Evolutionary conservation across 345 rosid genomes (phyloP), one percentile per base, ranked within the genome.

Genomic region (Zanthoxylum bungeanum): DNA sequence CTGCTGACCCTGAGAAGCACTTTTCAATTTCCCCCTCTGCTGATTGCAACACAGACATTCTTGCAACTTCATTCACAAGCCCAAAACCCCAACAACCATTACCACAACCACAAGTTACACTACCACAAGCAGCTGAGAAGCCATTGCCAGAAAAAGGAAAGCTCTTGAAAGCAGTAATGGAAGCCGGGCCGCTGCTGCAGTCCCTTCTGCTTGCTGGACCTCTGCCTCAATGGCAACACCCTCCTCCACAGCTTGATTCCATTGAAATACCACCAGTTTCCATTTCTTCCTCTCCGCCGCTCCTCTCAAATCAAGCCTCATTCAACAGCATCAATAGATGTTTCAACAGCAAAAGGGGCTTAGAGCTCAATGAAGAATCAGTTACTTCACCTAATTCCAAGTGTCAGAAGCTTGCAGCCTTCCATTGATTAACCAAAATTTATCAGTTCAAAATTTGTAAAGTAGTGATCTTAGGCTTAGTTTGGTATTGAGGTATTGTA

Each of bases 141-240:
- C 78, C 77, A 19, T 65, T 90, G 64, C 96, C 96, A 2, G 87
- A 78, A 78, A 83, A 83, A 78, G 92, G 92, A 57, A 90, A 80
- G 79, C 83, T 90, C 25, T 36, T 90, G 80, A 85, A 83, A 74
- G 91, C 92, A 10, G 89, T 90, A 71, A 86, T 82, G 77, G 91
- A 83, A 12, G 89, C 92, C 0, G 96, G 92, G 3, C 96, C 96
- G 0, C 86, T 90, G 21, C 79, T 90, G 36, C 87, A 86, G 78
- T 86, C 83, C 60, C 87, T 90, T 69, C 76, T 90, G 36, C 58
- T 88, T 64, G 96, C 96, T 0, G 96, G 96, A 28, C 91, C 89
- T 16, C 89, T 90, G 24, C 96, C 96, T 62, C 93, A 81, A 50
- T 90, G 96, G 96, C 89, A 86, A 59, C 88, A 86, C 68, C 96